Evolutionary conservation across 345 rosid genomes (phyloP).

Genomic region (Toxicodendron radicans): DNA sequence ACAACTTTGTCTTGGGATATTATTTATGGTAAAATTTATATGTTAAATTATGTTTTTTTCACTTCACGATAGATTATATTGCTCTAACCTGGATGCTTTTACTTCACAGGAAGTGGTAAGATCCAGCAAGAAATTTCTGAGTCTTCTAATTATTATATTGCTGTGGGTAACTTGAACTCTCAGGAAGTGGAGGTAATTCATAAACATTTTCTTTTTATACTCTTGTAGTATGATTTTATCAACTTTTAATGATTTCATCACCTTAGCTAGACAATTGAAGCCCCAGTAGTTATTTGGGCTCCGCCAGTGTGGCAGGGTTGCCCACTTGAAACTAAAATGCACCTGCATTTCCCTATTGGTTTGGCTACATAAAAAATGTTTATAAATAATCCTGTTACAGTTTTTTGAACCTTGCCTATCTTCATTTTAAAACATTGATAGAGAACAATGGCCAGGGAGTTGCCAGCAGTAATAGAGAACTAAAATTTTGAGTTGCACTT

Average conservation of each 20-base stretch:
- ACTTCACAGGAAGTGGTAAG: slow-evolving; percentile 47
- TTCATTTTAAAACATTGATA: not conserved
- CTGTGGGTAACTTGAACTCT: slow-evolving; percentile 48
- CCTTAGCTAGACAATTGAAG: not conserved
- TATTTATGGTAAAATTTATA: slow-evolving; percentile 34
- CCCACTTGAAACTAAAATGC: not conserved
- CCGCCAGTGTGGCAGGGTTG: not conserved
- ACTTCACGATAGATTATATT: not conserved
- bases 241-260: not conserved
- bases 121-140: slow-evolving; percentile 40
- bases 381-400: too few relatives aligned
- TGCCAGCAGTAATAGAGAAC: not conserved
- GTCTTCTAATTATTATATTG: slow-evolving; percentile 50
- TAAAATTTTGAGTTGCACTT: not conserved
- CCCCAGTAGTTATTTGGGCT: not conserved
- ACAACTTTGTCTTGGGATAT: slow-evolving; percentile 63
- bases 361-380: not conserved
- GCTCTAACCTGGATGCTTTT: slow-evolving; percentile 7
- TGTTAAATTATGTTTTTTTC: not conserved
- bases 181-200: slow-evolving; percentile 51
- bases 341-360: not conserved
- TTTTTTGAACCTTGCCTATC: not conserved
- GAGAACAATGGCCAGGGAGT: not conserved
- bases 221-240: not conserved
- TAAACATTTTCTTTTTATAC: not conserved